A percentile compares a stretch with the other conserved stretches of the same genome.
These are phyloP conservation scores for Lyophyllum decastes DNA, from an alignment of 768 basidiomycete genomes.

Conservation along the genomic window DNA sequence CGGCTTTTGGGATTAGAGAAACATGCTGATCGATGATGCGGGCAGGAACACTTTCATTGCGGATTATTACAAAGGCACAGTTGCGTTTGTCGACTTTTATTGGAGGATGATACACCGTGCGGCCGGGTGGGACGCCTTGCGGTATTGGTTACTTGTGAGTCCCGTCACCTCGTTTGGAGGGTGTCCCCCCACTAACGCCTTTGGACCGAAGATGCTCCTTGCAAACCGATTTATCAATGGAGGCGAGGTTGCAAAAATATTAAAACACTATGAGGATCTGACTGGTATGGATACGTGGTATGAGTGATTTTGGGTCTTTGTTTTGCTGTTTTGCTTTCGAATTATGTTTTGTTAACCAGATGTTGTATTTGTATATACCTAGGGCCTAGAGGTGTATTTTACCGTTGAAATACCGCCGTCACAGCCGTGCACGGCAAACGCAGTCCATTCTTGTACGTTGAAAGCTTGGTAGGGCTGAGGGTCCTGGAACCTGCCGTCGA, in stretches of 20 bases:
- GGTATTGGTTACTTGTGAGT: conserved; percentile 59
- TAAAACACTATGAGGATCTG: conserved; percentile 56
- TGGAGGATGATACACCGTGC: conserved; percentile 69
- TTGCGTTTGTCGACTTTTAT: conserved; percentile 57
- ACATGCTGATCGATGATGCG: background rate
- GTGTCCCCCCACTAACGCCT: background rate
- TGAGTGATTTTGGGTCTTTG: conserved; percentile 15
- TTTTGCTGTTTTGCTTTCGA: background rate
- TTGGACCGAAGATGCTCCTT: conserved; percentile 46
- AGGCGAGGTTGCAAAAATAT: conserved; percentile 47
- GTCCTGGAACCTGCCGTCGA: no score
- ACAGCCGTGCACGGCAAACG: no score
- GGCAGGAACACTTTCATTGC: conserved; percentile 55
- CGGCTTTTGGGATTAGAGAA: background rate
- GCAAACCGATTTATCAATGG: conserved; percentile 55
- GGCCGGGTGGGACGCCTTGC: conserved; percentile 66
- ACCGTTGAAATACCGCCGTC: no score
- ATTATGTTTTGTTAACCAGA: background rate
- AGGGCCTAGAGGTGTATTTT: no score
- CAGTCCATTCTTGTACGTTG: no score
- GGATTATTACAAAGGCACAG: conserved; percentile 53
- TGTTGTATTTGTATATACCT: no score
- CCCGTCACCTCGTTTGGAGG: background rate
- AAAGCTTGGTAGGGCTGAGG: no score
- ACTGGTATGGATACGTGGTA: conserved; percentile 51